phyloP scores from a whole-genome alignment of 345 rosid species.

The Citrus sinensis region DVS_A1.0 CM039163.1:4159001-4159500 shows the following conservation, averaged over 20 bases:
- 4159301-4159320: slow-evolving; percentile 32
- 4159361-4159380: slow-evolving; percentile 2
- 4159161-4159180: slow-evolving; percentile 7
- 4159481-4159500: neutral
- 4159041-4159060: slow-evolving; percentile 31
- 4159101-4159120: slow-evolving; percentile 25
- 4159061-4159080: slow-evolving; percentile 91
- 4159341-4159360: neutral
- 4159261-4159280: slow-evolving; percentile 61
- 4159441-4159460: neutral
- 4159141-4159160: slow-evolving; percentile 24
- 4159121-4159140: slow-evolving; percentile 15
- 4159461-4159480: neutral
- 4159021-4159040: slow-evolving; percentile 46
- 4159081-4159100: slow-evolving; percentile 37
- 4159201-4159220: slow-evolving; percentile 57
- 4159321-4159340: neutral
- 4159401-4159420: neutral
- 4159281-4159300: slow-evolving; percentile 59
- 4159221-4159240: slow-evolving; percentile 45
- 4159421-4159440: neutral
- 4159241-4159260: slow-evolving; percentile 67
- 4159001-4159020: neutral
- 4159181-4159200: slow-evolving; percentile 36
- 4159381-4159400: neutral